These are phyloP conservation scores for Lentithecium fluviatile DNA, from an alignment of 495 filamentous ascomycete species.

Conservation along the genomic window DNA sequence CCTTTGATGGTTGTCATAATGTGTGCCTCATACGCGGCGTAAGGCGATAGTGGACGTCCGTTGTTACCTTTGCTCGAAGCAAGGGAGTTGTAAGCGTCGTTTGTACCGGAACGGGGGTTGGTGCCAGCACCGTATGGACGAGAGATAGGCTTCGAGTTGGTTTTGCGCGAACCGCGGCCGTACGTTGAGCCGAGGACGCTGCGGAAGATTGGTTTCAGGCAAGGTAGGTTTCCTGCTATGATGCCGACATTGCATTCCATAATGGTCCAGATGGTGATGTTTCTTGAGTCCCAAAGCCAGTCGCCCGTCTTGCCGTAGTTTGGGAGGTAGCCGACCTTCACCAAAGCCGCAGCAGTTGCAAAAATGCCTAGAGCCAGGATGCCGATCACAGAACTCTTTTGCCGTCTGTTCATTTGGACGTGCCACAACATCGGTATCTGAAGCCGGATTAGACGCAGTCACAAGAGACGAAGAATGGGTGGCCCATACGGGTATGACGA, in stretches of 20 bases:
- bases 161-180: conserved; percentile 17
- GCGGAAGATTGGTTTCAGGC: conserved; percentile 39
- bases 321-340: conserved; percentile 20
- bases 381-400: conserved; percentile 25
- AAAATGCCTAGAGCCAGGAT: conserved; percentile 27
- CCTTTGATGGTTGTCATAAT: conserved; percentile 21
- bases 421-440: conserved; percentile 32
- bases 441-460: conserved; percentile 6
- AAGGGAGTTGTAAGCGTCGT: conserved; percentile 24
- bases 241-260: conserved; percentile 39
- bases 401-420: conserved; percentile 28
- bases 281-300: conserved; percentile 21
- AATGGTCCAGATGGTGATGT: conserved; percentile 37
- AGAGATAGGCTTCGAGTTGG: conserved; percentile 15
- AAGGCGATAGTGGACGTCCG: neutral
- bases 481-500: conserved; percentile 46
- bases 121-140: conserved; percentile 20
- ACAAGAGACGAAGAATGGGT: neutral
- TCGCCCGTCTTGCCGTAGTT: conserved; percentile 31
- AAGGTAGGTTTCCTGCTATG: conserved; percentile 37
- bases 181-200: conserved; percentile 28
- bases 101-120: conserved; percentile 11
- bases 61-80: conserved; percentile 12
- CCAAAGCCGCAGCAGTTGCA: conserved; percentile 20
- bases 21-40: conserved; percentile 8